Conservation (phyloP, 2,329 filamentous ascomycete genomes). For the Aphanoascus verrucosus region DNA sequence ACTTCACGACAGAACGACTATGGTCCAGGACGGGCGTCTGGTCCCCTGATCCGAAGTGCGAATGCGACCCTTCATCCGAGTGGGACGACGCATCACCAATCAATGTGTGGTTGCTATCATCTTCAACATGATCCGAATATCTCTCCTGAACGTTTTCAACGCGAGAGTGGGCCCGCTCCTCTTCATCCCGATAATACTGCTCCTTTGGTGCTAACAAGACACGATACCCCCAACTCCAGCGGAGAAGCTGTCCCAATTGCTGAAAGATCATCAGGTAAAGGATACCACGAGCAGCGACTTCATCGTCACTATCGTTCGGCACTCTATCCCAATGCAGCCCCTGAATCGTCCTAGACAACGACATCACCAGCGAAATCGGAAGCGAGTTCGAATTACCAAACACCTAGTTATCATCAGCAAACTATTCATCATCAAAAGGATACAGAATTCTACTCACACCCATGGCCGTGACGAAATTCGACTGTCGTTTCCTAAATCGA, state of each 20-base stretch:
- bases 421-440: not conserved
- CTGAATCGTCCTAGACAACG: constrained; percentile 79
- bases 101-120: constrained; percentile 20
- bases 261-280: constrained; percentile 95
- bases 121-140: constrained; percentile 32
- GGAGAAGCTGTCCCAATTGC: constrained; percentile 84
- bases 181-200: constrained; percentile 36
- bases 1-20: constrained; percentile 28
- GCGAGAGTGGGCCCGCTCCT: constrained; percentile 26
- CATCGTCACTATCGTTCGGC: constrained; percentile 84
- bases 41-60: constrained; percentile 29
- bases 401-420: constrained; percentile 42
- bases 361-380: constrained; percentile 90
- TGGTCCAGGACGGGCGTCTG: constrained; percentile 31
- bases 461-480: constrained; percentile 96
- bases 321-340: constrained; percentile 91
- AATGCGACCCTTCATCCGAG: constrained; percentile 2
- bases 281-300: constrained; percentile 87
- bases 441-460: constrained; percentile 43
- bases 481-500: constrained; percentile 69
- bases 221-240: constrained; percentile 98
- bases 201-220: constrained; percentile 80
- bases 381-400: constrained; percentile 98
- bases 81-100: constrained; percentile 17
- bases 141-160: constrained; percentile 32